Evolutionary conservation across 371 early-diverging fungal genomes (phyloP).

Genomic region (Mortierella sp.): DNA sequence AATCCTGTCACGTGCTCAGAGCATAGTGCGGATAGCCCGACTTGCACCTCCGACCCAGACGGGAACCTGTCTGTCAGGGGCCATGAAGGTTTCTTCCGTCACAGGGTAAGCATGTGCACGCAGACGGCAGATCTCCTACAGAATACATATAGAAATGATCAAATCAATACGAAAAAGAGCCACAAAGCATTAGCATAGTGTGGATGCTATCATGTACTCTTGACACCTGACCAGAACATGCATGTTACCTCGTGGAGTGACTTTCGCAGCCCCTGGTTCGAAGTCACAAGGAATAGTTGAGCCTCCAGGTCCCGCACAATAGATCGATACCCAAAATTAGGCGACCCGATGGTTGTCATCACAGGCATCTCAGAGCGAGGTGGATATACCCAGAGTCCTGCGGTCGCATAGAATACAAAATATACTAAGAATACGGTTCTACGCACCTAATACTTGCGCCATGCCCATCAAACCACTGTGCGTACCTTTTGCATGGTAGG

Average conservation of each 20-base stretch:
- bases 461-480: too few species aligned
- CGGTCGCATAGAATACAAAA: not conserved
- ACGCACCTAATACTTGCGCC: too few species aligned
- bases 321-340: constrained; percentile 93
- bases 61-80: constrained; percentile 42
- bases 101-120: constrained; percentile 30
- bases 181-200: too few species aligned
- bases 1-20: constrained; percentile 14
- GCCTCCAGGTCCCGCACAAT: constrained; percentile 91
- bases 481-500: constrained; percentile 94
- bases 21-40: constrained; percentile 44
- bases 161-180: not conserved
- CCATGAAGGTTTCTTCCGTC: constrained; percentile 45
- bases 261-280: constrained; percentile 64
- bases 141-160: not conserved
- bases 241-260: constrained; percentile 68
- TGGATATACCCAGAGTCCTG: constrained; percentile 55
- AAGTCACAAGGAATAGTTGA: constrained; percentile 80
- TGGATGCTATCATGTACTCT: not conserved
- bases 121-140: constrained; percentile 34
- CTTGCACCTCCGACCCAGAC: constrained; percentile 49
- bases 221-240: not conserved
- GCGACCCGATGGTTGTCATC: constrained; percentile 90
- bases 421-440: too few species aligned
- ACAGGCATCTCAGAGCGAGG: constrained; percentile 36